Base-by-base conservation (phyloP, 106 monocot species). In the Cymbidium sinense region DNA sequence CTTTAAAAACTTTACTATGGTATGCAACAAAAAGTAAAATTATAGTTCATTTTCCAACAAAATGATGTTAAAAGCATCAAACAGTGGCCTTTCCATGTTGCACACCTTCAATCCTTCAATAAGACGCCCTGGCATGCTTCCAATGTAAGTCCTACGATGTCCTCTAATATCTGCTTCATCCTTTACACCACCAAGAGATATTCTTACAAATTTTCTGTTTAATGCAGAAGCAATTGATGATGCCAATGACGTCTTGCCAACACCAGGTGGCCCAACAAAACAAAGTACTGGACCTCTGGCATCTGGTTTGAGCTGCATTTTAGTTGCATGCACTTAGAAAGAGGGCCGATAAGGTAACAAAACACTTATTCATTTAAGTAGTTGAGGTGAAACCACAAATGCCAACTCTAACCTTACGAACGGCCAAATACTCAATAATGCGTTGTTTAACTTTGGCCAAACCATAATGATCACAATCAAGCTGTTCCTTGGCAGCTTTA, bases 121-220 rank as follows among this genome's bases (percentile, higher is more conserved):
- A 75, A 99, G 90, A n/a, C 99, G 90, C 29, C 99, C 99, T 17
- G 99, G 99, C 99, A 99, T 99, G 81, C 99, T 99, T 73, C 98
- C 98, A 64, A 98, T 90, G 70, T 98, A 98, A 70, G 98, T 98
- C 62, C 98, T 92, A 44, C 98, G 86, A 78, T 98, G 98, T 69
- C 98, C 98, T 82, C 98, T 90, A 27, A 98, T 98, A 85, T 98
- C 98, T 76, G 98, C 98, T 76, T 98, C 98, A 86, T 98, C 98
- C 83, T 94, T 94, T 20, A 98, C 98, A 62, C 98, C 98, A 79
- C 98, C 98, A 79, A 98, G 89, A 73, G 98, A 98, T 75, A 98
- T 92, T 77, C 98, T 78, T 31, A 98, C 76, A 76, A 98, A 98
- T 74, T 98, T 98, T 85, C 94, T 98, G 70, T 86, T 87, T 52